These are phyloP conservation scores for Hypoxylon sp. DNA, from an alignment of 2,329 filamentous ascomycete species.

Conservation along the genomic window DNA sequence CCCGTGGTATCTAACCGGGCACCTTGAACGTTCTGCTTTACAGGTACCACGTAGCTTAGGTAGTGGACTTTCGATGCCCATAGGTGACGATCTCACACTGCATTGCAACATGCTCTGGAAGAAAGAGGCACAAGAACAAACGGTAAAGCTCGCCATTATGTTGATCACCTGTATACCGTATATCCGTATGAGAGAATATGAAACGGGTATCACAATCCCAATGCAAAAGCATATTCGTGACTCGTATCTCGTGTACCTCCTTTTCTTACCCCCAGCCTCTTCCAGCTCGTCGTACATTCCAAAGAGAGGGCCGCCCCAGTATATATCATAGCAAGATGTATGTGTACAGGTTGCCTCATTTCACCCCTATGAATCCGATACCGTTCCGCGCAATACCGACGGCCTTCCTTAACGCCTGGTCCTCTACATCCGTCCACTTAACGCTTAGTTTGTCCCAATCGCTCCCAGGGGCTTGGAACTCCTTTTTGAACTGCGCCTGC, in stretches of 20 bases:
- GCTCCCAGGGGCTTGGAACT: constrained; percentile 73
- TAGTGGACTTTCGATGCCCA: background rate
- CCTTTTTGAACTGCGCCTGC: constrained; percentile 72
- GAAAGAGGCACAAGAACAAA: background rate
- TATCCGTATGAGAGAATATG: constrained; percentile 19
- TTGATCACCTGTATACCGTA: constrained; percentile 8
- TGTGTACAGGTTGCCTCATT: constrained; percentile 59
- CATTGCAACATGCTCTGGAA: background rate
- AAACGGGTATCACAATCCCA: constrained; percentile 45
- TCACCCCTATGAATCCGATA: constrained; percentile 75
- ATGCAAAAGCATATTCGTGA: constrained; percentile 33
- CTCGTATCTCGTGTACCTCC: constrained; percentile 38
- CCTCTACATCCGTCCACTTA: constrained; percentile 77
- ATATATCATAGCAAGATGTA: constrained; percentile 5
- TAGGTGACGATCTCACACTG: background rate
- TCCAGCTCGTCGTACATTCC: background rate
- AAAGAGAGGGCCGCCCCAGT: background rate
- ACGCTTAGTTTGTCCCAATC: constrained; percentile 78
- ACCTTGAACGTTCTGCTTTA: background rate
- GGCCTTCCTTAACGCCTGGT: constrained; percentile 72
- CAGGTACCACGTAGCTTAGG: constrained; percentile 3
- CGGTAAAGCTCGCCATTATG: background rate
- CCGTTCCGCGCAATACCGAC: constrained; percentile 71
- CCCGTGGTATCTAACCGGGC: background rate
- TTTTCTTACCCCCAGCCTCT: background rate